Evolutionary conservation across 306 rosid genomes (phyloP).

Genomic region (Inga laurina): DNA sequence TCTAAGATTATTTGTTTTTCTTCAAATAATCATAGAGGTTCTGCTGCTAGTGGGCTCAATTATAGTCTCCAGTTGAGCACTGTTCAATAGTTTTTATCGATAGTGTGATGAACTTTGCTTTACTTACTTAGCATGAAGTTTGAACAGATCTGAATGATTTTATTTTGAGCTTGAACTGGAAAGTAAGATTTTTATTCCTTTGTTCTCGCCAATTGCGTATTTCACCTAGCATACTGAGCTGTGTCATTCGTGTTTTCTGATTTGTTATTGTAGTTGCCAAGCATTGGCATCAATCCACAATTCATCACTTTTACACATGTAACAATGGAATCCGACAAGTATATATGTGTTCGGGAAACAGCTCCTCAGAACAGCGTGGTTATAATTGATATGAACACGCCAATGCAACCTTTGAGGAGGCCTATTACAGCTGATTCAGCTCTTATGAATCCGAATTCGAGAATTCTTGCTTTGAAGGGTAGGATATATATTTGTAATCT

Average conservation of each 20-base stretch:
- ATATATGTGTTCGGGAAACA: slow-evolving; percentile 90
- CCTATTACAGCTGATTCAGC: slow-evolving; percentile 97
- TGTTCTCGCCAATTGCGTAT: slow-evolving; percentile 21
- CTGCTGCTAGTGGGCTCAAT: slow-evolving; percentile 23
- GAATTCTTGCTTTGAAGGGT: slow-evolving; percentile 96
- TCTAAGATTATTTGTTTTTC: slow-evolving; percentile 6
- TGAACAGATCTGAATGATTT: slow-evolving; percentile 51
- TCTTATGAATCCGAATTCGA: slow-evolving; percentile 95
- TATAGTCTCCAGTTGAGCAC: slow-evolving; percentile 16
- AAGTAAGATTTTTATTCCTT: neutral
- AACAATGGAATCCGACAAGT: slow-evolving; percentile 97
- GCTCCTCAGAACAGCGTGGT: slow-evolving; percentile 94
- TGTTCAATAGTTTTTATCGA: slow-evolving; percentile 22
- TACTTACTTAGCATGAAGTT: slow-evolving; percentile 14
- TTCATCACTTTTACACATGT: slow-evolving; percentile 95
- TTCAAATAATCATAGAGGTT: neutral
- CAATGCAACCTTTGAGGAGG: slow-evolving; percentile 94
- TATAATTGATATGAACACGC: slow-evolving; percentile 90
- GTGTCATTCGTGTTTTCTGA: slow-evolving; percentile 42
- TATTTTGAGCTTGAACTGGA: slow-evolving; percentile 39
- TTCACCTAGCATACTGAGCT: slow-evolving; percentile 11
- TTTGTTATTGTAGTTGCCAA: slow-evolving; percentile 77
- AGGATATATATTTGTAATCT: slow-evolving; percentile 9
- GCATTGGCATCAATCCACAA: slow-evolving; percentile 86
- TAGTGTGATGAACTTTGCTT: slow-evolving; percentile 23